A percentile compares a stretch with the other conserved stretches of the same genome.
These are phyloP conservation scores for Ambrosiella beaveri DNA, from an alignment of 2,329 filamentous ascomycete species.

Conservation along the genomic window DNA sequence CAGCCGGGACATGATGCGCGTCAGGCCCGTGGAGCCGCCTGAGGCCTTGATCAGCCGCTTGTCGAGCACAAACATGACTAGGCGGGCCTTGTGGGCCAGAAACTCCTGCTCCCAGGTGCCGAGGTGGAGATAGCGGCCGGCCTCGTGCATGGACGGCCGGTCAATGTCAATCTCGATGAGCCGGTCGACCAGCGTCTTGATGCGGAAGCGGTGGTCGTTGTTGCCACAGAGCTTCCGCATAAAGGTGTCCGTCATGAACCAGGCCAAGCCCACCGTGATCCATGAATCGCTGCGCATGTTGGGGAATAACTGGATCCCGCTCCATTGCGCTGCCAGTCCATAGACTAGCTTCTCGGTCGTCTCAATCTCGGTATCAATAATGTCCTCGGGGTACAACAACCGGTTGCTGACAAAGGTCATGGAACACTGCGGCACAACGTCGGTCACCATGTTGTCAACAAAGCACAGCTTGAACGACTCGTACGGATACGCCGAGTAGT, in stretches of 20 bases:
- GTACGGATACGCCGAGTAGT: constrained; percentile 81
- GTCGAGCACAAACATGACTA: constrained; percentile 88
- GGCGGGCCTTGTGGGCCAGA: constrained; percentile 71
- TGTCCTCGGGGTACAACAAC: constrained; percentile 65
- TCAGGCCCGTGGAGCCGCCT: constrained; percentile 59
- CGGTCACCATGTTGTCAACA: constrained; percentile 67
- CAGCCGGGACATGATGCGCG: constrained; percentile 69
- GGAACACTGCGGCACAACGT: constrained; percentile 62
- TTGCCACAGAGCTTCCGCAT: constrained; percentile 82
- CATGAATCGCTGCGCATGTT: constrained; percentile 68
- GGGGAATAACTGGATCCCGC: constrained; percentile 80
- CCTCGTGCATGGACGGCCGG: constrained; percentile 63
- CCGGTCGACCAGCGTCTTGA: constrained; percentile 68
- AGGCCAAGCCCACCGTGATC: constrained; percentile 77
- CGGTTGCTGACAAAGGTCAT: constrained; percentile 77
- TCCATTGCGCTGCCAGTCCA: constrained; percentile 80
- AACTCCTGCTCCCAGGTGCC: constrained; percentile 81
- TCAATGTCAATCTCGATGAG: constrained; percentile 68
- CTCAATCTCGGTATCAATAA: constrained; percentile 72
- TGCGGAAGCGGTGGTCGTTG: constrained; percentile 82
- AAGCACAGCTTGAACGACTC: constrained; percentile 87
- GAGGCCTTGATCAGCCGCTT: constrained; percentile 78
- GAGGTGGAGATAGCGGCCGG: constrained; percentile 61
- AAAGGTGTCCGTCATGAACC: constrained; percentile 89
- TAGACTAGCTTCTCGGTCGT: constrained; percentile 68